Percentiles rank a stretch among this genome's conserved stretches.
Evolutionary conservation across 2,329 filamentous ascomycete species (phyloP).

Genomic region (Cercospora sp.): DNA sequence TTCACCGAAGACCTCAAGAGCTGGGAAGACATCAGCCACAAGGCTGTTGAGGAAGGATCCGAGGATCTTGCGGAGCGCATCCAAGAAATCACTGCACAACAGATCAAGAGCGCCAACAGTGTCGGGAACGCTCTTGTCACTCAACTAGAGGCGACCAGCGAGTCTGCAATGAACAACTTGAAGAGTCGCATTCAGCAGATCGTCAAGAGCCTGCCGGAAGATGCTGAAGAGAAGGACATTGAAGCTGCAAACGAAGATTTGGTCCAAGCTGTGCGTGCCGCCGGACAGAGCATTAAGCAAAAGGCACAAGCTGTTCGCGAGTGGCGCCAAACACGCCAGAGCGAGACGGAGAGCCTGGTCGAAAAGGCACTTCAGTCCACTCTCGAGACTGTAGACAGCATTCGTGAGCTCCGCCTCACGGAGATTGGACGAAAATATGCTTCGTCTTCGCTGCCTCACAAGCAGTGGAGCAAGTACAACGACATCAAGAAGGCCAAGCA

Average conservation of each 20-base stretch:
- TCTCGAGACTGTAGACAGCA: slow-evolving; percentile 76
- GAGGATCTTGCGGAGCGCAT: slow-evolving; percentile 65
- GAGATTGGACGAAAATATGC: slow-evolving; percentile 93
- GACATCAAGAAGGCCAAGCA: slow-evolving; percentile 78
- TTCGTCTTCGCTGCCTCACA: slow-evolving; percentile 93
- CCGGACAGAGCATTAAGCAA: slow-evolving; percentile 72
- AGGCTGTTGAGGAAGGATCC: slow-evolving; percentile 80
- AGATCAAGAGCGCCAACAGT: slow-evolving; percentile 63
- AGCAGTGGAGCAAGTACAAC: slow-evolving; percentile 96
- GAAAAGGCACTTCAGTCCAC: slow-evolving; percentile 74
- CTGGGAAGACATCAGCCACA: slow-evolving; percentile 87
- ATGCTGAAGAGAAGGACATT: slow-evolving; percentile 55
- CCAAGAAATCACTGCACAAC: slow-evolving; percentile 69
- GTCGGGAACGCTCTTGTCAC: slow-evolving; percentile 67
- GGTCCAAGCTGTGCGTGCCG: slow-evolving; percentile 59
- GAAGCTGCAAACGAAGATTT: slow-evolving; percentile 56
- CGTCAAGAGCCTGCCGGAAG: slow-evolving; percentile 57
- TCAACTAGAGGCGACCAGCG: slow-evolving; percentile 67
- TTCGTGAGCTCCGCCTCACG: slow-evolving; percentile 80
- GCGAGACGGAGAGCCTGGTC: slow-evolving; percentile 67
- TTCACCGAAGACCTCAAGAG: slow-evolving; percentile 75
- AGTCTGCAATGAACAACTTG: slow-evolving; percentile 63
- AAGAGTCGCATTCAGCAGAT: slow-evolving; percentile 64
- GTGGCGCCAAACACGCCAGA: slow-evolving; percentile 73
- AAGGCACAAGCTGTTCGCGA: slow-evolving; percentile 73